phyloP scores from a whole-genome alignment of 2,329 filamentous ascomycete species.

The Xylariaceae sp. region DNA sequence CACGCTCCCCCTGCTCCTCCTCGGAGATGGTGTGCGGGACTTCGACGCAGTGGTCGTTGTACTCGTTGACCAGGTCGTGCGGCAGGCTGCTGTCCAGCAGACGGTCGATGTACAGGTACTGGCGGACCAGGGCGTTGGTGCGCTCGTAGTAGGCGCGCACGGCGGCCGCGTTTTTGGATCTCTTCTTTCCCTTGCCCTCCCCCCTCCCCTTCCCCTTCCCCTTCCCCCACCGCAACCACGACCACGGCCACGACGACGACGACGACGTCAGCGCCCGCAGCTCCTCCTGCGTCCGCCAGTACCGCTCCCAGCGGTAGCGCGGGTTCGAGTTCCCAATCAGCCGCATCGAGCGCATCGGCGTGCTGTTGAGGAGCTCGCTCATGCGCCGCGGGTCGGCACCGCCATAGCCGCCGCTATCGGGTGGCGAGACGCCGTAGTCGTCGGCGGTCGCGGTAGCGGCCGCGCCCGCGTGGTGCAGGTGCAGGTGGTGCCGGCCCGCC shows the following conservation, averaged over 20 bases:
- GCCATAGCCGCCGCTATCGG: conserved; percentile 2
- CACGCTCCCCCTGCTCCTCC: too few relatives aligned
- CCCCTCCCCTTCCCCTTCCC: too few relatives aligned
- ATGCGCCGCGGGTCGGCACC: conserved; percentile 54
- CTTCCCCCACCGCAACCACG: too few relatives aligned
- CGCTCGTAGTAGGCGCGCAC: conserved; percentile 83
- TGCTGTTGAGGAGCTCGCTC: conserved; percentile 53
- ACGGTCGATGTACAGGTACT: conserved; percentile 89
- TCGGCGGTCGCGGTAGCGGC: too few relatives aligned
- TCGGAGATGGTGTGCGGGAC: conserved; percentile 72
- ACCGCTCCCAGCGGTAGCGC: conserved; percentile 76
- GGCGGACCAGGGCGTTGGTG: conserved; percentile 80
- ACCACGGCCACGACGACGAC: too few relatives aligned
- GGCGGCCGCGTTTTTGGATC: too few relatives aligned
- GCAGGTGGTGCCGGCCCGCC: conserved; percentile 8
- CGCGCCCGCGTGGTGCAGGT: conserved; percentile 12
- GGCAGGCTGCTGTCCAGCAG: conserved; percentile 88
- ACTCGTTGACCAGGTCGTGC: conserved; percentile 85
- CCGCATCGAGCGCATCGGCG: conserved; percentile 72
- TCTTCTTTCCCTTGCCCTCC: too few relatives aligned
- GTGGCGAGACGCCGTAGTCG: conserved; percentile 1
- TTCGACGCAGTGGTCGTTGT: conserved; percentile 56
- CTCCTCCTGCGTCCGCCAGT: conserved; percentile 76
- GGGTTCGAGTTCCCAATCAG: conserved; percentile 86
- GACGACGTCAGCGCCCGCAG: conserved; percentile 63